Base-by-base conservation (phyloP, 2,329 filamentous ascomycete species). In the Emydomyces testavorans region DNA sequence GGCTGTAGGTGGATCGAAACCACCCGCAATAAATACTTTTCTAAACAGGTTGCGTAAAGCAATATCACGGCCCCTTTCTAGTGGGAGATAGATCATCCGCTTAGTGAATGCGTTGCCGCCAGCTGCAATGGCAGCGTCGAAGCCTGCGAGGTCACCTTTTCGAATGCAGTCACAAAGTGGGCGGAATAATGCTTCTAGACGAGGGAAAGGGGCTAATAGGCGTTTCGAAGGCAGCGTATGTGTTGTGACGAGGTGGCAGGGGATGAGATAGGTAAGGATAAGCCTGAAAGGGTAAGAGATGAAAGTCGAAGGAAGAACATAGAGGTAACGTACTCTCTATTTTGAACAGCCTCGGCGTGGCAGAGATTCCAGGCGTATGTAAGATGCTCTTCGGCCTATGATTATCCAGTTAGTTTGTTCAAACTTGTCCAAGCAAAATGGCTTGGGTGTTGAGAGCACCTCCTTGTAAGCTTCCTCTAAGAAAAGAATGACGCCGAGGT, bases 101-200 rank as follows among this genome's bases (percentile, higher is more conserved):
- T 85, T 90, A 54, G 96, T 88, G 57, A 96, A 94, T 56, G 92
- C 85, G n/a, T 88, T 80, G 66, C 96, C 89, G 21, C 85, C 83
- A 6, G 81, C 78, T 42, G 82, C 76, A 23, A 98, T 75, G 1
- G 89, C 88, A 15, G 78, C 69, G 58, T 95, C 89, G 58, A 96
- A 96, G 8, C 80, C 83, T 44, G 80, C 76, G 7, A 98, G 77
- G 57, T 95, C 82, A 24, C 88, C 90, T 49, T 73, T 77, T 57
- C 83, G 85, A 62, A 98, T 94, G 62, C 85, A 88, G 32, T 72
- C 69, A 28, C 81, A 80, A 1, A 98, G 72, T 0, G 88, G 86
- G 1, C 80, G 72, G 64, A 95, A 95, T 5, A 94, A 75, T 36
- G 71, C 71, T 62, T 89, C 80, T 1, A 98, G 75, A 15, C 73